Conservation (phyloP, 352 stramenopile species). For the Heterotrichella gracilis region DNA sequence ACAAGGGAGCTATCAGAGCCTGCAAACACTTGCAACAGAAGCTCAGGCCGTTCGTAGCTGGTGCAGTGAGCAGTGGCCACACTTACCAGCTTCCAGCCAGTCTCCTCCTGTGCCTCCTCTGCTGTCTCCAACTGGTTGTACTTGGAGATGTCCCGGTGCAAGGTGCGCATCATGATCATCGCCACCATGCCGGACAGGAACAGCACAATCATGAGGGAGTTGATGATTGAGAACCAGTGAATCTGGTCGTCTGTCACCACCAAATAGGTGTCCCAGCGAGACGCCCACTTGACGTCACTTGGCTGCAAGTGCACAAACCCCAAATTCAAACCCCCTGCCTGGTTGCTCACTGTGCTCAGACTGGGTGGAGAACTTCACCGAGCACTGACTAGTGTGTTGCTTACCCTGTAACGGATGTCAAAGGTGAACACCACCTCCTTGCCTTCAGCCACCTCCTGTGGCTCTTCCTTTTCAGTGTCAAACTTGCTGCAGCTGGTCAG, state of each 20-base stretch:
- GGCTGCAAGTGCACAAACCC: slow-evolving; percentile 78
- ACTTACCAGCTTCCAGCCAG: slow-evolving; percentile 95
- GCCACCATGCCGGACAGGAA: slow-evolving; percentile 93
- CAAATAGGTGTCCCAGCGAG: slow-evolving; percentile 95
- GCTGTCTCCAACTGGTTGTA: slow-evolving; percentile 71
- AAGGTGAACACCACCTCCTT: slow-evolving; percentile 53
- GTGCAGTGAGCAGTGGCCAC: too few species aligned
- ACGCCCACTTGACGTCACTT: slow-evolving; percentile 74
- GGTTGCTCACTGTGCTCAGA: too few species aligned
- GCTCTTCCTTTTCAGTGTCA: too few species aligned
- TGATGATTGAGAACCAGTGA: slow-evolving; percentile 98
- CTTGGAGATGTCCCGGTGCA: slow-evolving; percentile 77
- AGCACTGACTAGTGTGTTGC: too few species aligned
- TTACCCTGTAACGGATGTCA: too few species aligned
- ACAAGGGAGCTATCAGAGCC: too few species aligned
- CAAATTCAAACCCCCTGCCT: too few species aligned
- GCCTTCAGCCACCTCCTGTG: slow-evolving; percentile 28
- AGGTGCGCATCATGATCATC: slow-evolving; percentile 85
- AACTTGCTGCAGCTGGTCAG: too few species aligned
- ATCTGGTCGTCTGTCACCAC: slow-evolving; percentile 59
- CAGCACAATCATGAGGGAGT: slow-evolving; percentile 89
- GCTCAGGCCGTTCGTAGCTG: too few species aligned
- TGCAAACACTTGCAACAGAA: too few species aligned
- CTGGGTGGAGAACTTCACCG: too few species aligned
- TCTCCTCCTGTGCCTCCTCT: slow-evolving; percentile 79